Base-by-base conservation (phyloP, 371 early-diverging fungal species). In the Choanephora cucurbitarum region DNA sequence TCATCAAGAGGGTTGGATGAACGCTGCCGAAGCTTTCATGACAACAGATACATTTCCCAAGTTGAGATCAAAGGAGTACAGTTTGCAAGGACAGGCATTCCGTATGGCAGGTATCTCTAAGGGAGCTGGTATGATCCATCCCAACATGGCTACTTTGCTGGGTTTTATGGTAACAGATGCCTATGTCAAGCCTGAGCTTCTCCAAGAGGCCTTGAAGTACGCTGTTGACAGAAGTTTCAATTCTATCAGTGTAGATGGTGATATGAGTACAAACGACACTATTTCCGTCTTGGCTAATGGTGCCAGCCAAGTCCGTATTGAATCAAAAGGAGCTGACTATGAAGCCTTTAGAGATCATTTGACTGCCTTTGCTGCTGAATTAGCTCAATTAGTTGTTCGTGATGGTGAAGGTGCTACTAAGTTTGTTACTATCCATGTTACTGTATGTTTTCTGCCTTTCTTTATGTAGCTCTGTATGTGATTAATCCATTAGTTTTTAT, bases 381-480 rank as follows among this genome's bases (percentile, higher is more conserved):
- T 96, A 21, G 93, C 95, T 7, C 80, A 91, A 58, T 80, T 95
- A 17, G 89, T 96, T 9, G 95, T 95, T 10, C 72, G 94, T 52
- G 97, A 96, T 74, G 97, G 96, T 32, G 97, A 97, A 75, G 97
- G 97, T 0, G 96, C 96, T 1, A 97, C 97, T 49, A 96, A 96
- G 75, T 96, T 97, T 73, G 86, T 97, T 37, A 92, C 93, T n/a
- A 82, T 97, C 17, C 81, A 85, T 24, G 89, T 97, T 37, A 83
- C 85, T n/a, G 5, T 33, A 28, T 15, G 5, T 32, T 17, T 41
- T 42, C 24, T 44, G n/a, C n/a, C n/a, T n/a, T n/a, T n/a, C n/a
- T n/a, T n/a, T n/a, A n/a, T n/a, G n/a, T n/a, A n/a, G n/a, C n/a
- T n/a, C n/a, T n/a, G n/a, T n/a, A n/a, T n/a, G n/a, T n/a, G n/a